phyloP scores from a whole-genome alignment of 2,329 filamentous ascomycete species.

The Trichoderma gracile region DNA sequence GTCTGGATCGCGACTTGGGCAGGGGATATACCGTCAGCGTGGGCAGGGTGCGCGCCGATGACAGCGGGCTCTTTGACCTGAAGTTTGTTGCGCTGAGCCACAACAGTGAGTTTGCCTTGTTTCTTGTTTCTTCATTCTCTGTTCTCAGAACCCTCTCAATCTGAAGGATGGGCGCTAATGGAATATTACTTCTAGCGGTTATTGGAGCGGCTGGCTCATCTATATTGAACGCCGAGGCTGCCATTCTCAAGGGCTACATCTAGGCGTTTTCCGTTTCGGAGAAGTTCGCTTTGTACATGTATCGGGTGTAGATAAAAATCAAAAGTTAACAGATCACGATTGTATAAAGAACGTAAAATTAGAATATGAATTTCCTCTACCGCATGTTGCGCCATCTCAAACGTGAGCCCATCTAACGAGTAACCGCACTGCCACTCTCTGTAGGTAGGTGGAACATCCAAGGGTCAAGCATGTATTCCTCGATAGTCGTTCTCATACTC shows the following conservation, averaged over 20 bases:
- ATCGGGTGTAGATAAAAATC: neutral
- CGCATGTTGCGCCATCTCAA: too few relatives aligned
- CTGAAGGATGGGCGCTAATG: neutral
- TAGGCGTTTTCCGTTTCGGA: slow-evolving; percentile 41
- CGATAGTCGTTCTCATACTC: too few relatives aligned
- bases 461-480: too few relatives aligned
- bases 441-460: too few relatives aligned
- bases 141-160: neutral
- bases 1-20: slow-evolving; percentile 74
- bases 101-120: slow-evolving; percentile 52
- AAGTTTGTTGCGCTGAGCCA: slow-evolving; percentile 94
- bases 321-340: neutral
- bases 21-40: slow-evolving; percentile 90
- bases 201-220: slow-evolving; percentile 96
- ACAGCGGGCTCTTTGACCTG: slow-evolving; percentile 87
- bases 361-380: too few relatives aligned
- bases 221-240: slow-evolving; percentile 91
- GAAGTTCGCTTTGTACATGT: neutral
- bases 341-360: too few relatives aligned
- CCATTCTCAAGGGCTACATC: slow-evolving; percentile 83
- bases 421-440: too few relatives aligned
- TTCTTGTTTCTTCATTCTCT: too few relatives aligned
- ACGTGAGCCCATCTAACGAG: too few relatives aligned
- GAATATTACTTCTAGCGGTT: slow-evolving; percentile 56
- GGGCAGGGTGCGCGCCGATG: slow-evolving; percentile 81